phyloP scores from a whole-genome alignment of 1,284 basidiomycete species.

The Malassezia yamatoensis region DNA sequence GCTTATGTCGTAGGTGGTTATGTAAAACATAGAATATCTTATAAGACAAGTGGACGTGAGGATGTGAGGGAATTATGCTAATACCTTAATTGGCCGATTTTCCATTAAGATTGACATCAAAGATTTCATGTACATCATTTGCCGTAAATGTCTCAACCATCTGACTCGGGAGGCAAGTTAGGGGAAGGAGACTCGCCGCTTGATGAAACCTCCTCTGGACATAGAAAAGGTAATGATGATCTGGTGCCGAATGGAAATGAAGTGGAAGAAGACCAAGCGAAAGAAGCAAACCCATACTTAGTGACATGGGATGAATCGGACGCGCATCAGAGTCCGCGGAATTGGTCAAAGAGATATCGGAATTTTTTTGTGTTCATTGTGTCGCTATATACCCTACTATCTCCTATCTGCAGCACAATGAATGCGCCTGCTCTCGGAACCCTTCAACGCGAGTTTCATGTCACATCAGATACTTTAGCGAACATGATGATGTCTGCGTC shows the following conservation, averaged over 20 bases:
- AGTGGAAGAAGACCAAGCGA: background rate
- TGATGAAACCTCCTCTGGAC: too few relatives aligned
- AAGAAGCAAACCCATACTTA: background rate
- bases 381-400: conserved; percentile 8
- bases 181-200: too few relatives aligned
- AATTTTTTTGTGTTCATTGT: background rate
- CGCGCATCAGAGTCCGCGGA: conserved; percentile 5
- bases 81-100: too few relatives aligned
- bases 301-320: conserved; percentile 6
- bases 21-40: too few relatives aligned
- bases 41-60: too few relatives aligned
- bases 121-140: too few relatives aligned
- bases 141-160: too few relatives aligned
- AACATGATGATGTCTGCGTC: conserved; percentile 16
- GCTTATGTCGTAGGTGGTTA: too few relatives aligned
- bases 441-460: background rate
- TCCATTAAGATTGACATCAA: too few relatives aligned
- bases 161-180: too few relatives aligned
- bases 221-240: too few relatives aligned
- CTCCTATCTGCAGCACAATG: conserved; percentile 9
- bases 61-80: too few relatives aligned
- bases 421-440: conserved; percentile 8
- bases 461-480: background rate
- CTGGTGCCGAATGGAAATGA: background rate
- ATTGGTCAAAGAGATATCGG: background rate